Percentiles rank a stretch among this genome's conserved stretches.
These are phyloP conservation scores for Melastoma candidum DNA, from an alignment of 441 rosid species.

Conservation along the genomic window DNA sequence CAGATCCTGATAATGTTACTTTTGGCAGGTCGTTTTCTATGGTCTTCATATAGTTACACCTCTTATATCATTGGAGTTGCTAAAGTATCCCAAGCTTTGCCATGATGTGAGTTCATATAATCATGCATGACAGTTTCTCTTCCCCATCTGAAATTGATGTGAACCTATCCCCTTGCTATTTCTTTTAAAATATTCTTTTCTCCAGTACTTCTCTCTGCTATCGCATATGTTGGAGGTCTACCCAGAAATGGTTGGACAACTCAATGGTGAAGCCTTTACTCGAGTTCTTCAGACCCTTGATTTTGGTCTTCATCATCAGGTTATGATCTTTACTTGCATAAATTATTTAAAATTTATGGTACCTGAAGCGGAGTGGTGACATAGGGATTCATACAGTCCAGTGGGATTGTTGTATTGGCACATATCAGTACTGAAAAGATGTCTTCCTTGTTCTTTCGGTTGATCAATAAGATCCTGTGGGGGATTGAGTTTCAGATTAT, in stretches of 20 bases:
- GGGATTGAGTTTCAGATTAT: too few species aligned
- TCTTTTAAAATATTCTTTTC: neutral
- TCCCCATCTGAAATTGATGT: constrained; percentile 7
- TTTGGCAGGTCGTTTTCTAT: constrained; percentile 70
- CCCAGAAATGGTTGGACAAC: constrained; percentile 78
- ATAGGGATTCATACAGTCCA: too few species aligned
- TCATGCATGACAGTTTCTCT: constrained; percentile 1
- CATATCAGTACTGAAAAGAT: too few species aligned
- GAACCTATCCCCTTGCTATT: neutral
- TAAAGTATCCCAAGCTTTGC: constrained; percentile 97
- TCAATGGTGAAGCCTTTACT: constrained; percentile 60
- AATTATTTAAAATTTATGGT: neutral
- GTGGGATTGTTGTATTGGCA: too few species aligned
- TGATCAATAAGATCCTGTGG: too few species aligned
- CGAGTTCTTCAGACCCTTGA: constrained; percentile 81
- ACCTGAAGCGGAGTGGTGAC: too few species aligned
- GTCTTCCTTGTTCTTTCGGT: too few species aligned
- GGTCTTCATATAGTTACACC: constrained; percentile 93
- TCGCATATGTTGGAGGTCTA: constrained; percentile 96
- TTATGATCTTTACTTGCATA: constrained; percentile 12
- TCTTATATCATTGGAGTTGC: constrained; percentile 77
- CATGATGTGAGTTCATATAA: constrained; percentile 61
- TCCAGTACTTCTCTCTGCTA: constrained; percentile 76
- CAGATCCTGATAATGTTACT: too few species aligned
- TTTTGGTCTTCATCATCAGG: constrained; percentile 95